These are phyloP conservation scores for Phytophthora cactorum DNA, from an alignment of 352 stramenopile species.

Conservation along the genomic window DNA sequence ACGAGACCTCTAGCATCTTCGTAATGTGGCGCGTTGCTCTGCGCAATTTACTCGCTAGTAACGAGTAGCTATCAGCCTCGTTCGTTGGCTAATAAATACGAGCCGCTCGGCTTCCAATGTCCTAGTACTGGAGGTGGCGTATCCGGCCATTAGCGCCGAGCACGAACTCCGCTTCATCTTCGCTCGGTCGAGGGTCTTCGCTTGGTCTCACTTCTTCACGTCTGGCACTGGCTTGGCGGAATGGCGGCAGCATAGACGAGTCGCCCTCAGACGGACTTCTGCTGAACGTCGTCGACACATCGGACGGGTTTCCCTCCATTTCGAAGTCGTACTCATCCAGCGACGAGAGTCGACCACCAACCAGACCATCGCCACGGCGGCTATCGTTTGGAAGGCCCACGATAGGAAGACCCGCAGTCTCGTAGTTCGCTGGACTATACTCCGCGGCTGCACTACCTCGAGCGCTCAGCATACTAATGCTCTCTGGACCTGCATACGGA, in stretches of 20 bases:
- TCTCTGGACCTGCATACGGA: constrained; percentile 40
- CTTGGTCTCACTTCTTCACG: constrained; percentile 51
- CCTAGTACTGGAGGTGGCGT: constrained; percentile 30
- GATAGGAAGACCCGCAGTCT: constrained; percentile 38
- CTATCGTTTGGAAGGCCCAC: constrained; percentile 41
- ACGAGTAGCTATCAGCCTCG: background rate
- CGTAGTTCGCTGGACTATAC: constrained; percentile 26
- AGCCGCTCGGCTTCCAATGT: constrained; percentile 7
- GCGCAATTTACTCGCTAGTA: background rate
- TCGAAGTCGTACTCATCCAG: constrained; percentile 68
- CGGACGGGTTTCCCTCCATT: constrained; percentile 37
- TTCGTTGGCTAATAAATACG: constrained; percentile 40
- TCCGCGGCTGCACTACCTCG: constrained; percentile 41
- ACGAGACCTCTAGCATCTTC: constrained; percentile 15
- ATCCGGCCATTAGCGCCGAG: constrained; percentile 36
- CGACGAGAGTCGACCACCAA: constrained; percentile 61
- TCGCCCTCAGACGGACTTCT: constrained; percentile 32
- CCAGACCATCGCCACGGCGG: constrained; percentile 41
- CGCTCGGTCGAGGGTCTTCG: constrained; percentile 41
- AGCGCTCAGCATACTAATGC: constrained; percentile 34
- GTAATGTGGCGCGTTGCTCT: constrained; percentile 7
- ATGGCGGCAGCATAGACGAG: constrained; percentile 54
- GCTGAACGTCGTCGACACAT: constrained; percentile 50
- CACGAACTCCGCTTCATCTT: constrained; percentile 41
- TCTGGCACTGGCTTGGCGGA: constrained; percentile 54